Base-by-base conservation (phyloP, 2,329 filamentous ascomycete genomes). In the Zasmidium citrigriseum region DNA sequence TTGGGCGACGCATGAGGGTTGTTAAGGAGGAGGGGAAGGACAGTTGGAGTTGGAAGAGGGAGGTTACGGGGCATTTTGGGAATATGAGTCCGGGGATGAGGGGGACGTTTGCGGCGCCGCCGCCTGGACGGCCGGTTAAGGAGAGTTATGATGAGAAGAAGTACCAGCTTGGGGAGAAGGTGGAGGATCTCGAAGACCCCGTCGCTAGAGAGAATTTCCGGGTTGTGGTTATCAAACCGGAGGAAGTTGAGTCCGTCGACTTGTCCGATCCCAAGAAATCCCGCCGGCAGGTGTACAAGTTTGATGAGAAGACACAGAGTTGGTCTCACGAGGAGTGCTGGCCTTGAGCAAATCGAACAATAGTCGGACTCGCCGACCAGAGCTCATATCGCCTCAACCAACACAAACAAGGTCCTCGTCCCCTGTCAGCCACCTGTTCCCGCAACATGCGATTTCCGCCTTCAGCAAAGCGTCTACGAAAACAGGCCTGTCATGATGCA, bases 1-100 rank as follows among this genome's bases (percentile, higher is more conserved):
- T 95, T 20, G 77, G 77, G 53, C 76, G 76, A 59, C 77, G 87
- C 64, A 92, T 93, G 89, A 79, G 86, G 61, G 73, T 81, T 52
- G 76, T 81, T 12, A 73, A 76, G 49, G 75, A 77, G 59, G 68
- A 70, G 1, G 76, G 76, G 12, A 75, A 78, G 46, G 73, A 71
- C 16, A 75, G 79, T 1, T 96, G 92, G 91, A 89, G 84, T 65
- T 97, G 91, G 88, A 77, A 78, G 48, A 88, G 80, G 62, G 92
- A 96, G 76, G 75, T 97, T 38, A 92, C 90, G 52, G 90, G 85
- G 50, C 90, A 95, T 73, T 98, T 97, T 83, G 93, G 91, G 20
- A 97, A 97, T 73, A 76, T 95, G 67, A 88, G 85, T 65, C 93
- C 93, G 5, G 78, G 80, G 1, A 91, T 96, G 86, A 83, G 93